A percentile compares a stretch with the other conserved stretches of the same genome.
phyloP scores from a whole-genome alignment of 805 yeast genomes.

The Yarrowia yakushimensis region DNA sequence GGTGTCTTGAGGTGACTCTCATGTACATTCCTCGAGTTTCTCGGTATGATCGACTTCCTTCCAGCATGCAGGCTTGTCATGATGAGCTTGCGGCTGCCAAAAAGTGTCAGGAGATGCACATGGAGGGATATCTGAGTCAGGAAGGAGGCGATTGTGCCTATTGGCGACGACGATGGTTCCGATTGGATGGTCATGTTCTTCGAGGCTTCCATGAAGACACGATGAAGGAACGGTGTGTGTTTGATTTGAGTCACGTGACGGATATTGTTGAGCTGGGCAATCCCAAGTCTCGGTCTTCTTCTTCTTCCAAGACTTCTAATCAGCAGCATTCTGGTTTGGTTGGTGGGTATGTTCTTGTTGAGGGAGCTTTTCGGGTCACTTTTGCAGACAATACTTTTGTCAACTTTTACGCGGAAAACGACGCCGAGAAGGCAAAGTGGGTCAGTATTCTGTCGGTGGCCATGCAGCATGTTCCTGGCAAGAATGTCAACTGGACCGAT shows the following conservation, averaged over 20 bases:
- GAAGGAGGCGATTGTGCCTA: constrained; percentile 88
- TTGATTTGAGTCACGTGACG: constrained; percentile 66
- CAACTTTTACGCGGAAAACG: constrained; percentile 76
- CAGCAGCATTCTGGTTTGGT: constrained; percentile 49
- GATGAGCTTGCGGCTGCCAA: constrained; percentile 38
- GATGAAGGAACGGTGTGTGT: constrained; percentile 58
- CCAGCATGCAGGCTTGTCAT: constrained; percentile 44
- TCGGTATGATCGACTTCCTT: constrained; percentile 43
- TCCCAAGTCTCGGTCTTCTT: constrained; percentile 36
- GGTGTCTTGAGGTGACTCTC: constrained; percentile 52
- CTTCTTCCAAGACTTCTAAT: constrained; percentile 28
- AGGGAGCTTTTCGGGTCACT: constrained; percentile 69
- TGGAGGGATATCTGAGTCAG: constrained; percentile 75
- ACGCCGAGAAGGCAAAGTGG: constrained; percentile 63
- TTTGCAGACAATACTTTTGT: constrained; percentile 79
- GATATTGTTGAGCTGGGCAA: constrained; percentile 41
- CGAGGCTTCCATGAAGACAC: constrained; percentile 67
- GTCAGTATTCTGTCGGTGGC: constrained; percentile 43
- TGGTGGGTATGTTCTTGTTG: constrained; percentile 35
- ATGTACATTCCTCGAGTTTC: constrained; percentile 57
- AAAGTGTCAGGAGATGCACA: constrained; percentile 27
- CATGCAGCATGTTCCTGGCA: constrained; percentile 24
- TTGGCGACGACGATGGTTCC: constrained; percentile 72
- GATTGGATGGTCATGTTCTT: constrained; percentile 64
- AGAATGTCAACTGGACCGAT: constrained; percentile 19